Evolutionary conservation across 257 asterid genomes (phyloP).

Genomic region (Solanum appendiculatum): DNA sequence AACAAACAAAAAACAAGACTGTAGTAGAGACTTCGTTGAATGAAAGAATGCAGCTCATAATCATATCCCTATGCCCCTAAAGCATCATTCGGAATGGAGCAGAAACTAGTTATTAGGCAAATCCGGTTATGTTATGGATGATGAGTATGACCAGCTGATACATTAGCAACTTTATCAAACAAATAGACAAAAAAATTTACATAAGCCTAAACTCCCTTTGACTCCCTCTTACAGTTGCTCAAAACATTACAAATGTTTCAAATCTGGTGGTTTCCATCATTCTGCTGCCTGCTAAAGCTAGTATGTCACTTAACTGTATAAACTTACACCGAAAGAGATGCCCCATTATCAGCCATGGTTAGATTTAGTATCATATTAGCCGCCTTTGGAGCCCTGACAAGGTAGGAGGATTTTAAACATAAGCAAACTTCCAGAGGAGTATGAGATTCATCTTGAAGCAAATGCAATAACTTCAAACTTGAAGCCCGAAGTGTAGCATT

Average conservation of each 20-base stretch:
- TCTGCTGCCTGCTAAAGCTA: background rate
- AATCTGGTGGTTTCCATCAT: background rate
- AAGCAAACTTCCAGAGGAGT: background rate
- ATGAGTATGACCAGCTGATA: background rate
- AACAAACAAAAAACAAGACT: too few relatives aligned
- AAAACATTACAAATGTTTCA: background rate
- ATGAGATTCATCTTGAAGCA: background rate
- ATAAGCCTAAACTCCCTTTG: background rate
- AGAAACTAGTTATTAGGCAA: background rate
- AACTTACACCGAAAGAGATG: conserved; percentile 64
- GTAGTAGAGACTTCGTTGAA: background rate
- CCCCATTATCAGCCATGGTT: conserved; percentile 68
- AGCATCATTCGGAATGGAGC: background rate
- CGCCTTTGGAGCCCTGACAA: conserved; percentile 90
- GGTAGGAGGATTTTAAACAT: background rate
- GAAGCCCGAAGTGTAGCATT: background rate
- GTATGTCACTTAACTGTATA: background rate
- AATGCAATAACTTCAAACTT: background rate
- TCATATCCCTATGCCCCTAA: background rate
- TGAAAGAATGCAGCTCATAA: background rate
- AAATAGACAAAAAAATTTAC: background rate
- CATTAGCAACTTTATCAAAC: background rate
- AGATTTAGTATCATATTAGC: conserved; percentile 85
- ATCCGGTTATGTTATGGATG: background rate
- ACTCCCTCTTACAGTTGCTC: background rate